These are phyloP conservation scores for Gastrolobium villosum DNA, from an alignment of 306 rosid genomes.

Conservation along the genomic window DNA sequence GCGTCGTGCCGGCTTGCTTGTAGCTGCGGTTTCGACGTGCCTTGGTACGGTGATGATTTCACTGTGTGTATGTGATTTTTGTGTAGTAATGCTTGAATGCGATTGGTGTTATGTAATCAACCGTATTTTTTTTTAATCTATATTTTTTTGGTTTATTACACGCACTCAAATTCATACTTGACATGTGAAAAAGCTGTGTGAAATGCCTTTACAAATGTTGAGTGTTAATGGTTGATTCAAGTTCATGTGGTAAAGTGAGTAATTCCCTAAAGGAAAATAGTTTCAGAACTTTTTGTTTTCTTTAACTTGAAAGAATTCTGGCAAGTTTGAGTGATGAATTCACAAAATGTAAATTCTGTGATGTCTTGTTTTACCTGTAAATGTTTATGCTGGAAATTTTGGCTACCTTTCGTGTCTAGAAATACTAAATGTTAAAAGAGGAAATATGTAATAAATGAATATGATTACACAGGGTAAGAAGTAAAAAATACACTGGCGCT, in stretches of 20 bases:
- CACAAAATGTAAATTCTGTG: constrained; percentile 16
- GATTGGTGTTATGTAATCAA: background rate
- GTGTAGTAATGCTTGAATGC: background rate
- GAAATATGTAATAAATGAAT: constrained; percentile 30
- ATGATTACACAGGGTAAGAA: constrained; percentile 63
- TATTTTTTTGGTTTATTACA: background rate
- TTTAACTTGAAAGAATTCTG: constrained; percentile 19
- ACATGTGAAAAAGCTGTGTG: background rate
- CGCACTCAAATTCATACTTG: background rate
- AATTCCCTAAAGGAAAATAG: constrained; percentile 25
- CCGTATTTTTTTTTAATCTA: no score
- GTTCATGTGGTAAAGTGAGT: background rate
- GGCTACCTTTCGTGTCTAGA: constrained; percentile 33
- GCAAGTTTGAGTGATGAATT: constrained; percentile 13
- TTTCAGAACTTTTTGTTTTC: constrained; percentile 4
- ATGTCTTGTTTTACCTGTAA: constrained; percentile 6
- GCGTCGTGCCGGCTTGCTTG: constrained; percentile 68
- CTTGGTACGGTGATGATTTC: constrained; percentile 60
- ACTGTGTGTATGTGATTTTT: background rate
- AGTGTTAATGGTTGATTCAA: constrained; percentile 16
- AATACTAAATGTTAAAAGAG: background rate
- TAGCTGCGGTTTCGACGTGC: constrained; percentile 58
- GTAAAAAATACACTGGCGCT: constrained; percentile 53
- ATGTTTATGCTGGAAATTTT: constrained; percentile 10
- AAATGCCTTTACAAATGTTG: background rate